These are phyloP conservation scores for Penicillium hordei DNA, from an alignment of 2,329 filamentous ascomycete genomes.

Conservation along the genomic window DNA sequence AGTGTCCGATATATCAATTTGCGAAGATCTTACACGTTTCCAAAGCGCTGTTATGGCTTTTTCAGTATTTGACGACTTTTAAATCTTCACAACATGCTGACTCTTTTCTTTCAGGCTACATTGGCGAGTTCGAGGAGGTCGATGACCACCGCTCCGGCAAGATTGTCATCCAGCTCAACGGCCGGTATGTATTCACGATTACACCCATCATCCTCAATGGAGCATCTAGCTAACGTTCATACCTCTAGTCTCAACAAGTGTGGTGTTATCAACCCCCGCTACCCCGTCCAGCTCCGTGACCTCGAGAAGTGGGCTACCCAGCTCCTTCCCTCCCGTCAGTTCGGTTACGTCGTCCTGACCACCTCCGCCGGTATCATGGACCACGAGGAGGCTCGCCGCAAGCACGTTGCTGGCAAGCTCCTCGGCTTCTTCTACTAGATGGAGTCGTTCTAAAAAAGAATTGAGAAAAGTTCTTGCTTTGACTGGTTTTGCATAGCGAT, in stretches of 20 bases:
- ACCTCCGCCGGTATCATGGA: constrained; percentile 99
- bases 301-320: constrained; percentile 99
- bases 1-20: constrained; percentile 93
- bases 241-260: constrained; percentile 80
- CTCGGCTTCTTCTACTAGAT: constrained; percentile 98
- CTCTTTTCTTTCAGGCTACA: constrained; percentile 70
- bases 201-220: neutral
- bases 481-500: constrained; percentile 25
- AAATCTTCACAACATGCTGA: constrained; percentile 87
- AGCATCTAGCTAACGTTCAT: constrained; percentile 15
- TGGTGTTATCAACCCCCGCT: constrained; percentile 97
- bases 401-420: constrained; percentile 99
- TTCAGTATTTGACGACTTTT: constrained; percentile 82
- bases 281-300: constrained; percentile 97
- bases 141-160: constrained; percentile 99
- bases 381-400: constrained; percentile 98
- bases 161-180: constrained; percentile 99
- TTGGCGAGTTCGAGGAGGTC: constrained; percentile 99
- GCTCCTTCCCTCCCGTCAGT: constrained; percentile 98
- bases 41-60: constrained; percentile 52
- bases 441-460: constrained; percentile 25
- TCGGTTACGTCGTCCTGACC: constrained; percentile 98
- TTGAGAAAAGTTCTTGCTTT: constrained; percentile 32
- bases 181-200: constrained; percentile 58
- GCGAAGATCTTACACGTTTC: constrained; percentile 97